Percentiles rank a stretch among this genome's conserved stretches.
Conservation (phyloP, 495 filamentous ascomycete genomes). For the Glutinoglossum americanum region DNA sequence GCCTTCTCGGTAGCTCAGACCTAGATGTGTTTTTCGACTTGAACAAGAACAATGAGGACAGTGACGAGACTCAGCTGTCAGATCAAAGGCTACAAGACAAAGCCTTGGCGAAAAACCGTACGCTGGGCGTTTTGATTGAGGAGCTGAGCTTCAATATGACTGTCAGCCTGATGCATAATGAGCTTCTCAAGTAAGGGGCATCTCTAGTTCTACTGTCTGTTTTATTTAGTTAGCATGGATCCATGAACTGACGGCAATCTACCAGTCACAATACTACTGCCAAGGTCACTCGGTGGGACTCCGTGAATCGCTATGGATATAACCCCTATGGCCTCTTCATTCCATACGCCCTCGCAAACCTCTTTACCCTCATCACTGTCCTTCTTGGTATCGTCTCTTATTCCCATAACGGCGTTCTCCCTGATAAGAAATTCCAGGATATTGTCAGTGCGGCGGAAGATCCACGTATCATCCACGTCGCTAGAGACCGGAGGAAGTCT, state of each 20-base stretch:
- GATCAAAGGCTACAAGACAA: slow-evolving; percentile 10
- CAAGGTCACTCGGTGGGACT: slow-evolving; percentile 3
- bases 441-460: slow-evolving; percentile 3
- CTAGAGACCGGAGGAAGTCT: too few relatives aligned
- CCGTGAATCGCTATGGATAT: slow-evolving; percentile 3
- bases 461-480: too few relatives aligned
- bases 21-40: slow-evolving; percentile 10
- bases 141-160: slow-evolving; percentile 12
- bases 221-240: background rate
- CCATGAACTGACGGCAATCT: background rate
- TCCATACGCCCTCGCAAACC: slow-evolving; percentile 23
- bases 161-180: slow-evolving; percentile 9
- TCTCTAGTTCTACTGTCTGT: background rate
- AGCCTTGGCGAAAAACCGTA: slow-evolving; percentile 7
- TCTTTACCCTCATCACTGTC: slow-evolving; percentile 13
- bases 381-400: slow-evolving; percentile 5
- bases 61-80: background rate
- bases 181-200: slow-evolving; percentile 8
- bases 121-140: slow-evolving; percentile 8
- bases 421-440: slow-evolving; percentile 7
- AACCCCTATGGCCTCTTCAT: slow-evolving; percentile 13
- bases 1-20: slow-evolving; percentile 9
- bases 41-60: background rate
- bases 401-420: slow-evolving; percentile 2
- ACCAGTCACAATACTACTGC: slow-evolving; percentile 7